Conservation (phyloP, 169 alveolate genomes). For the Besnoitia besnoiti region DNA sequence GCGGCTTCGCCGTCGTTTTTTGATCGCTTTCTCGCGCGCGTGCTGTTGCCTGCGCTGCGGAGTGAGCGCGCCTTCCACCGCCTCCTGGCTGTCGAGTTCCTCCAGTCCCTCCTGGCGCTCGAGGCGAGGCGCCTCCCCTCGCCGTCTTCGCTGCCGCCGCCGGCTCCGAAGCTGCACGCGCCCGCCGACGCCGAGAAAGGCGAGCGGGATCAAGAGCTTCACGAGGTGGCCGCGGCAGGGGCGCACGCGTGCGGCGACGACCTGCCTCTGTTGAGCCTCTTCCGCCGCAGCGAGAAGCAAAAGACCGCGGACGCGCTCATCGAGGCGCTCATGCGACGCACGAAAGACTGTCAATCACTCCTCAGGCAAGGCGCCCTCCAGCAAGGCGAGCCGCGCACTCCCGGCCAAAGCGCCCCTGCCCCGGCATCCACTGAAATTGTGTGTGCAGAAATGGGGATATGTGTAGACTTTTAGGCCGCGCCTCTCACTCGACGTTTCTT, state of each 20-base stretch:
- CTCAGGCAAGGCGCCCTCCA: too few relatives aligned
- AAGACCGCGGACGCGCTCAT: background rate
- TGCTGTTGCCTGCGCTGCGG: conserved; percentile 40
- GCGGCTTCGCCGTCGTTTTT: background rate
- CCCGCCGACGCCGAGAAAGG: background rate
- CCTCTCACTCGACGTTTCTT: too few relatives aligned
- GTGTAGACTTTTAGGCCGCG: too few relatives aligned
- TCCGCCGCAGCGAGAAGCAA: background rate
- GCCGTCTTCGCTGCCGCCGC: too few relatives aligned
- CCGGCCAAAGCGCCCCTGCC: too few relatives aligned
- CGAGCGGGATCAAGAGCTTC: background rate
- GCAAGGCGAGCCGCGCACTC: too few relatives aligned
- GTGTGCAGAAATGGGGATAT: background rate
- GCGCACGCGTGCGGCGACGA: background rate
- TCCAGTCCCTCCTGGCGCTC: conserved; percentile 39
- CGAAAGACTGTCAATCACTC: background rate
- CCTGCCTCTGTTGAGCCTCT: background rate
- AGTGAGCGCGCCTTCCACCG: conserved; percentile 42
- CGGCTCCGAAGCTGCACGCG: background rate
- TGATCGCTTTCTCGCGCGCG: conserved; percentile 31
- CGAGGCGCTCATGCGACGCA: background rate
- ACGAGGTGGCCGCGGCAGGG: background rate
- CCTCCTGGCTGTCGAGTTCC: conserved; percentile 56
- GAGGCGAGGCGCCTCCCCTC: background rate
- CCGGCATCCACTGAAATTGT: background rate